phyloP scores from a whole-genome alignment of 2,329 filamentous ascomycete genomes.

The Trichoderma lentiforme region DNA sequence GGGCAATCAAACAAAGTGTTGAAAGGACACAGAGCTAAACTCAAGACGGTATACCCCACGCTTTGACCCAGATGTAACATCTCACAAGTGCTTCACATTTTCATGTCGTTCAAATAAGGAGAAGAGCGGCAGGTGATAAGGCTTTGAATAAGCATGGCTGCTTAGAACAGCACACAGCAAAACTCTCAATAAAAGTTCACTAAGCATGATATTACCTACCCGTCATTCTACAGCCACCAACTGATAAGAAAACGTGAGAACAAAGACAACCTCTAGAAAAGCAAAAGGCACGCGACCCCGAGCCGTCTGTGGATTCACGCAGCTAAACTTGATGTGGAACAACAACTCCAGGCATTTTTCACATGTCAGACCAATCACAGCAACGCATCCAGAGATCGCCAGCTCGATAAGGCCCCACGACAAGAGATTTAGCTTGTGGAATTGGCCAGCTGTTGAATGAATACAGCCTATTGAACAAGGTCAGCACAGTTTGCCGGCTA shows the following conservation, averaged over 20 bases:
- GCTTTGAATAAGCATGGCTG: neutral
- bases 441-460: neutral
- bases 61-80: neutral
- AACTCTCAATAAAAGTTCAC: neutral
- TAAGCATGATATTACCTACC: neutral
- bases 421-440: neutral
- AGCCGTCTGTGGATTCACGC: neutral
- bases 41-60: neutral
- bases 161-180: neutral
- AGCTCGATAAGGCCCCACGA: neutral
- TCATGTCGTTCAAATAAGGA: neutral
- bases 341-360: neutral
- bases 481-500: neutral
- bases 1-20: constrained; percentile 1
- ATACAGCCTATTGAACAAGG: neutral
- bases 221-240: neutral
- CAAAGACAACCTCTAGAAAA: neutral
- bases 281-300: constrained; percentile 10
- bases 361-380: constrained; percentile 3
- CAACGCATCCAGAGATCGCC: neutral
- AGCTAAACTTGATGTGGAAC: constrained; percentile 8
- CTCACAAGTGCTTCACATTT: neutral
- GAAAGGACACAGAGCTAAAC: neutral
- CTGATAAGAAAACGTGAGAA: neutral
- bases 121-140: neutral